phyloP scores from a whole-genome alignment of 768 basidiomycete species.

The Zangia roseola region DNA sequence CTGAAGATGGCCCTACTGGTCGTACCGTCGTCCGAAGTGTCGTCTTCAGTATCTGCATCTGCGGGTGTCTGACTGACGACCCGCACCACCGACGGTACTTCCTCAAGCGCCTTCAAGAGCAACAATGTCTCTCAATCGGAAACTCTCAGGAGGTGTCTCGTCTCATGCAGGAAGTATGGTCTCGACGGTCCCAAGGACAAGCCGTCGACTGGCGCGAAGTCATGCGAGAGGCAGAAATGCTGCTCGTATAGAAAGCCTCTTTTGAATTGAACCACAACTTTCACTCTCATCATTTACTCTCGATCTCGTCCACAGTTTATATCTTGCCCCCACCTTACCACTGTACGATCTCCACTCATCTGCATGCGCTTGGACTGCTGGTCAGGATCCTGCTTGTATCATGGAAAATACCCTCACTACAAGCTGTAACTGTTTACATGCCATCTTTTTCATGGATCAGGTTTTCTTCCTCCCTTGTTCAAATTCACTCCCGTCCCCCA shows the following conservation, averaged over 20 bases:
- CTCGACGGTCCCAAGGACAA: constrained; percentile 30
- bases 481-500: too few species aligned
- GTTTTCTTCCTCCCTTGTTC: too few species aligned
- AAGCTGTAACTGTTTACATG: constrained; percentile 23
- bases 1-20: constrained; percentile 37
- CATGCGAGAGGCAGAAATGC: constrained; percentile 49
- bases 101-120: constrained; percentile 44
- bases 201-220: constrained; percentile 63
- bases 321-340: neutral
- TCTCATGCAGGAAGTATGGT: constrained; percentile 64
- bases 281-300: constrained; percentile 2
- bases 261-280: neutral
- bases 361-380: constrained; percentile 16
- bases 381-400: constrained; percentile 20
- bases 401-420: constrained; percentile 21
- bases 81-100: constrained; percentile 42
- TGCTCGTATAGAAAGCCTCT: constrained; percentile 50
- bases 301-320: neutral
- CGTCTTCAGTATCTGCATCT: constrained; percentile 75
- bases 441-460: neutral
- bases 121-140: constrained; percentile 55
- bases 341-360: constrained; percentile 12
- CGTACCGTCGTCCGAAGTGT: constrained; percentile 70
- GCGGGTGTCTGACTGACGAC: constrained; percentile 65
- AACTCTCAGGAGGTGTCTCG: constrained; percentile 56